Conservation (phyloP, 352 stramenopile species). For the Globisporangium viniferum region DNA sequence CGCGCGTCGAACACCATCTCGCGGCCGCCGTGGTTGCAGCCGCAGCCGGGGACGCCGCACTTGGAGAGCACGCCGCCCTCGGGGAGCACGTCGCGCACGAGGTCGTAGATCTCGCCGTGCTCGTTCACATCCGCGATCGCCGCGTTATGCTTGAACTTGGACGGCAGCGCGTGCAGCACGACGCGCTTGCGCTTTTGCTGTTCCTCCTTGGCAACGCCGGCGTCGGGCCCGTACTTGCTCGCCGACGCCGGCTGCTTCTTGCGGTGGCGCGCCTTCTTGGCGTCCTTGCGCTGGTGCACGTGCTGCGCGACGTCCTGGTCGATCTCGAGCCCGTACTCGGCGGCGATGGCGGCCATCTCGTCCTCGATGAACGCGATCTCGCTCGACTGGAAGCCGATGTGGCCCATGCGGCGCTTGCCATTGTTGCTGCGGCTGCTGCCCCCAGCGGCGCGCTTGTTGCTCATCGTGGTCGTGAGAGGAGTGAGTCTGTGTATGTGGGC, state of each 20-base stretch:
- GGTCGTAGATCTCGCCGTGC: constrained; percentile 37
- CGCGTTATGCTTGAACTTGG: constrained; percentile 17
- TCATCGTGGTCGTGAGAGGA: background rate
- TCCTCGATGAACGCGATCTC: constrained; percentile 87
- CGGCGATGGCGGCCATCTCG: constrained; percentile 74
- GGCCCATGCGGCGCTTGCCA: constrained; percentile 68
- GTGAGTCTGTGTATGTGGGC: too few species aligned
- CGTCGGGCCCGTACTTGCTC: constrained; percentile 10
- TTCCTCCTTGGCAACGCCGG: background rate
- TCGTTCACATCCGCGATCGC: constrained; percentile 23
- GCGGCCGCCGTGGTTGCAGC: constrained; percentile 43
- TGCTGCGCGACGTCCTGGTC: constrained; percentile 61
- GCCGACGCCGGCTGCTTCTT: constrained; percentile 29
- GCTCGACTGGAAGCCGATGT: constrained; percentile 64
- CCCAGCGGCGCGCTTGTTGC: constrained; percentile 8
- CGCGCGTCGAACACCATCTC: constrained; percentile 26
- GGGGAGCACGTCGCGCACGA: constrained; percentile 49
- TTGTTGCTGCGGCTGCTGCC: background rate
- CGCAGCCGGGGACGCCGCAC: constrained; percentile 66
- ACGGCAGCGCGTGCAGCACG: constrained; percentile 16
- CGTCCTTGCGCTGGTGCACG: constrained; percentile 46
- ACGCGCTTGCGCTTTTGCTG: constrained; percentile 12
- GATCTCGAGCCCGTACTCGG: constrained; percentile 74
- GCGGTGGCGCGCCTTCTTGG: constrained; percentile 45
- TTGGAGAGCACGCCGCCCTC: constrained; percentile 42